Conservation (phyloP, 225 moss, liverwort and hornwort species). For the Marchantia paleacea region DNA sequence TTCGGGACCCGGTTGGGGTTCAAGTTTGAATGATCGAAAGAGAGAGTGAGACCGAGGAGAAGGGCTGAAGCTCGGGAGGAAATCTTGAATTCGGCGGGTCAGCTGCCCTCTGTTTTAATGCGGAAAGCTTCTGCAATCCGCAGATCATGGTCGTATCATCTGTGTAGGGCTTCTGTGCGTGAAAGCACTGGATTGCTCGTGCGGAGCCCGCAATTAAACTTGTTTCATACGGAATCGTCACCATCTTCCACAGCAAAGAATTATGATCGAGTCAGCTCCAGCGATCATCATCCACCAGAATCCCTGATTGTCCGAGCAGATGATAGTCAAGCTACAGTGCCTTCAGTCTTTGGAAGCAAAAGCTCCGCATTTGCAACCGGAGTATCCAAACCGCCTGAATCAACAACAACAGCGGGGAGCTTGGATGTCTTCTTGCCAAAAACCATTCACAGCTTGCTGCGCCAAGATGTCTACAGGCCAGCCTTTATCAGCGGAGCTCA, state of each 20-base stretch:
- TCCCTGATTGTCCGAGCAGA: neutral
- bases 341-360: neutral
- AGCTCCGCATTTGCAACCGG: neutral
- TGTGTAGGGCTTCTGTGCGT: conserved; percentile 30
- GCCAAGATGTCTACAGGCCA: conserved; percentile 10
- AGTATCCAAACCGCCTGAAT: neutral
- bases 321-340: neutral
- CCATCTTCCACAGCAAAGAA: neutral
- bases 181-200: conserved; percentile 2
- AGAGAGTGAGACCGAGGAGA: neutral
- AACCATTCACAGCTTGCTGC: neutral
- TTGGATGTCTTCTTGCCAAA: neutral
- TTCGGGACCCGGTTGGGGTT: no score
- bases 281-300: neutral
- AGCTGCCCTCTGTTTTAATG: conserved; percentile 41
- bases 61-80: neutral
- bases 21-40: neutral
- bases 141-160: conserved; percentile 39
- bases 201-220: conserved; percentile 12
- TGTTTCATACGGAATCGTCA: neutral
- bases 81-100: neutral
- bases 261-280: neutral
- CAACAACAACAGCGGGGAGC: neutral
- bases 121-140: conserved; percentile 43
- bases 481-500: neutral